phyloP scores from a whole-genome alignment of 352 stramenopile genomes.

The Phytophthora lateralis region DNA sequence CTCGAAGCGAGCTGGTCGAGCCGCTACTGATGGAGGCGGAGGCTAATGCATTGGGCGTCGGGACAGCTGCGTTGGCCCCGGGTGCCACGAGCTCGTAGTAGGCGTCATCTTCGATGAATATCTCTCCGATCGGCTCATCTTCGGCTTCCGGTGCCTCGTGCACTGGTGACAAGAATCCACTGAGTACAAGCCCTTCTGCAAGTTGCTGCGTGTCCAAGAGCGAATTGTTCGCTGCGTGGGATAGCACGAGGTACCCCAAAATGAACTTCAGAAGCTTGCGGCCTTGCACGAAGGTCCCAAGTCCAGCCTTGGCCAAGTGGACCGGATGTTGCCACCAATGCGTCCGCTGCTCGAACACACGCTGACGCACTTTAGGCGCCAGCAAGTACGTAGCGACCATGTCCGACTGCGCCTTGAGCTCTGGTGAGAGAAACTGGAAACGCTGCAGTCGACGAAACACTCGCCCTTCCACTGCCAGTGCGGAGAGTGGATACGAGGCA shows the following conservation, averaged over 20 bases:
- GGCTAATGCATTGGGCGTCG: conserved; percentile 11
- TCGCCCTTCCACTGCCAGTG: conserved; percentile 29
- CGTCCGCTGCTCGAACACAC: conserved; percentile 31
- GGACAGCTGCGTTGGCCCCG: conserved; percentile 19
- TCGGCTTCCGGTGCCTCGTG: conserved; percentile 25
- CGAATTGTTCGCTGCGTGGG: conserved; percentile 35
- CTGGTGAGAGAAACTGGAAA: conserved; percentile 38
- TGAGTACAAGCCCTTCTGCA: conserved; percentile 40
- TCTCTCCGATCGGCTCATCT: conserved; percentile 23
- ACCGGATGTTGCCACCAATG: conserved; percentile 42
- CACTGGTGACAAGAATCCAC: conserved; percentile 39
- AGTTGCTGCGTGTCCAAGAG: conserved; percentile 36
- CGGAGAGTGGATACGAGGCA: not conserved
- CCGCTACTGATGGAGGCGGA: conserved; percentile 19
- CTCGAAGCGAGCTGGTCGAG: conserved; percentile 13
- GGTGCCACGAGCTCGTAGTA: conserved; percentile 64
- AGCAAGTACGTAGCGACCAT: conserved; percentile 43
- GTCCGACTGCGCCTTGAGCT: conserved; percentile 40
- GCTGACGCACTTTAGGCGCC: conserved; percentile 29
- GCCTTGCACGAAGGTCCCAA: conserved; percentile 44
- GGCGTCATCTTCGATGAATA: conserved; percentile 38
- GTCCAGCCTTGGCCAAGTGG: conserved; percentile 23
- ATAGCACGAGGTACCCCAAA: conserved; percentile 32
- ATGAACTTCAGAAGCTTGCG: conserved; percentile 42
- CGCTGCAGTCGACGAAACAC: conserved; percentile 44